Evolutionary conservation across 495 filamentous ascomycete genomes (phyloP).

Genomic region (Aspergillus saccharolyticus): DNA sequence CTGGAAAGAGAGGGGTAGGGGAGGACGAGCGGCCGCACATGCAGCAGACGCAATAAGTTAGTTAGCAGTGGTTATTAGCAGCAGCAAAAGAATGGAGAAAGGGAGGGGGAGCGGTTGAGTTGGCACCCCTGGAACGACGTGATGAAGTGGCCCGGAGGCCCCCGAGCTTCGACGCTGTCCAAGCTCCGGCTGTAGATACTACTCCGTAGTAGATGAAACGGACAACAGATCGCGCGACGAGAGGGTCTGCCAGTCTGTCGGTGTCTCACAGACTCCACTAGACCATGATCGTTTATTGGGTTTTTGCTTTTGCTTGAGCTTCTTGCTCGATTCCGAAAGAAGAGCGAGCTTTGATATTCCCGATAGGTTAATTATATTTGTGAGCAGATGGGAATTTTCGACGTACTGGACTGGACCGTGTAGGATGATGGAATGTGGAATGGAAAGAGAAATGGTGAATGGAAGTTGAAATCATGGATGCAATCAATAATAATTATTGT

Average conservation of each 20-base stretch:
- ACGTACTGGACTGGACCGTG: not conserved
- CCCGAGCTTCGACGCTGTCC: slow-evolving; percentile 9
- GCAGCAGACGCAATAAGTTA: not conserved
- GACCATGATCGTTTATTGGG: not conserved
- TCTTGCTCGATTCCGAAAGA: not conserved
- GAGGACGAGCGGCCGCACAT: not conserved
- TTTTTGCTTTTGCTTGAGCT: not conserved
- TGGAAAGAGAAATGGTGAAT: not conserved
- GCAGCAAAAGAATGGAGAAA: slow-evolving; percentile 3
- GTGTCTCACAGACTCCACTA: not conserved
- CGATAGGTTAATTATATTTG: not conserved
- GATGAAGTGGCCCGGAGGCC: slow-evolving; percentile 11
- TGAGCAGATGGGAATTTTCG: too few relatives aligned
- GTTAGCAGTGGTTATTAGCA: not conserved
- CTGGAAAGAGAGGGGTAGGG: not conserved
- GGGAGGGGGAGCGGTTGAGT: not conserved
- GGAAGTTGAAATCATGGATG: too few relatives aligned
- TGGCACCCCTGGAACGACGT: slow-evolving; percentile 17
- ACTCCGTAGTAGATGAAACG: not conserved
- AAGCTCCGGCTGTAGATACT: not conserved
- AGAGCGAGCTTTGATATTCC: not conserved
- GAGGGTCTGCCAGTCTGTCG: not conserved
- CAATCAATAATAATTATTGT: too few relatives aligned
- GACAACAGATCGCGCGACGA: not conserved
- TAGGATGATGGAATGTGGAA: not conserved